A percentile compares a stretch with the other conserved stretches of the same genome.
Conservation (phyloP, 306 rosid species). For the Purshia tridentata region DNA sequence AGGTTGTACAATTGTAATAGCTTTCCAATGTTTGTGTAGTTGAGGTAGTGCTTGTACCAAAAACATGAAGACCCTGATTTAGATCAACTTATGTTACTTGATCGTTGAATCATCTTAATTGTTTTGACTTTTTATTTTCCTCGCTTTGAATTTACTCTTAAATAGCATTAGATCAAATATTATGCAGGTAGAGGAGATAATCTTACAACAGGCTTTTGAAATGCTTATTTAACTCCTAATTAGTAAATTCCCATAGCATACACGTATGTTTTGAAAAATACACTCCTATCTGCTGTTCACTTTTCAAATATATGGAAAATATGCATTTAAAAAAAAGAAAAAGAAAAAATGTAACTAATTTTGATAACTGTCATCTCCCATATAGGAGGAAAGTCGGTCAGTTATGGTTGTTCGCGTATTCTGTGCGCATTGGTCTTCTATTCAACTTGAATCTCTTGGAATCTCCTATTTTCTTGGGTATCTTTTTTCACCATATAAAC, state of each 20-base stretch:
- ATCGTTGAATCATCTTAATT: background rate
- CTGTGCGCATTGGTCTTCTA: background rate
- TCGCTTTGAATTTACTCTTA: background rate
- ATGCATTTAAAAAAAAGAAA: no score
- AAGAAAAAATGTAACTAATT: no score
- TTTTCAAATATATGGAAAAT: no score
- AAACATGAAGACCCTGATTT: background rate
- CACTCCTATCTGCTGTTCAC: no score
- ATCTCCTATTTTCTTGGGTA: background rate
- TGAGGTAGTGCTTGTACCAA: background rate
- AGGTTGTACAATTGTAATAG: background rate
- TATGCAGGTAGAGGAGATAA: no score
- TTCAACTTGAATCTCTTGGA: background rate
- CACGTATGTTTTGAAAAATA: no score
- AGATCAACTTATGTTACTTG: background rate
- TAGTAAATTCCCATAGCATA: no score
- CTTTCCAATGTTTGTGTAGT: background rate
- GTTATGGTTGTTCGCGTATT: background rate
- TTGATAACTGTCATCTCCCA: background rate
- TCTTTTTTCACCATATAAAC: background rate
- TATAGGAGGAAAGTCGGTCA: background rate
- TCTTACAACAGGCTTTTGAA: background rate
- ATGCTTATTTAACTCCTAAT: no score
- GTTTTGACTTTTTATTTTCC: background rate
- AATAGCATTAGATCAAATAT: background rate